Evolutionary conservation across 208 protist genomes (phyloP), one percentile per base, ranked within the genome.

Genomic region (Angomonas desouzai): DNA sequence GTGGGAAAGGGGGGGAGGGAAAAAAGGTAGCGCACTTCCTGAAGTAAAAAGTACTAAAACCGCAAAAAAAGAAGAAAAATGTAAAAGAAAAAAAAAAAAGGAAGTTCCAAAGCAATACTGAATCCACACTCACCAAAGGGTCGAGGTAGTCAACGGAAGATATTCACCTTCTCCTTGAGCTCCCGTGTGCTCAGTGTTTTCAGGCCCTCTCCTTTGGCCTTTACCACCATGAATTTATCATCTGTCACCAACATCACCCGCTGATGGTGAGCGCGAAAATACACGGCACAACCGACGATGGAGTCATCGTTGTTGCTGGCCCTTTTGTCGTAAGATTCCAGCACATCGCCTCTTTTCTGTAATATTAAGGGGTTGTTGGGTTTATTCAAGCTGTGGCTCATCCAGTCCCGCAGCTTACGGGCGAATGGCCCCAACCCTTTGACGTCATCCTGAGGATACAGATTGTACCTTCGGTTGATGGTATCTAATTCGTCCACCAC

Each of bases 241-340:
- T 94, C 84, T 1, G 83, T 85, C 3, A 94, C 73, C 63, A 94
- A 92, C 30, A 81, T 13, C 11, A 94, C 80, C 30, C 75, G 68
- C 32, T 80, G 55, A 20, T 57, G 33, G 0, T 72, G 23, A 7
- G 63, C 53, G 1, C 64, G 66, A 27, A 94, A 68, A 73, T 75
- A 94, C 22, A 94, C 79, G 16, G 85, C 89, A 63, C 85, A 94
- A 13, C 84, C 89, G 0, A 94, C 70, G 51, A 94, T 94, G 49
- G 70, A 72, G 57, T 92, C 85, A 62, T 94, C 89, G 38, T 91
- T 91, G 29, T 36, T 81, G 1, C 48, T 60, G 20, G 72, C 65
- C n/a, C 74, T 55, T 10, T 64, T 51, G 49, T 91, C 79, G 69
- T 88, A 94, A 9, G 59, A 64, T 11, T 75, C 48, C 0, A 84